Base-by-base conservation (phyloP, 164 flowering plant genomes). In the Cinnamomum chago region DNA sequence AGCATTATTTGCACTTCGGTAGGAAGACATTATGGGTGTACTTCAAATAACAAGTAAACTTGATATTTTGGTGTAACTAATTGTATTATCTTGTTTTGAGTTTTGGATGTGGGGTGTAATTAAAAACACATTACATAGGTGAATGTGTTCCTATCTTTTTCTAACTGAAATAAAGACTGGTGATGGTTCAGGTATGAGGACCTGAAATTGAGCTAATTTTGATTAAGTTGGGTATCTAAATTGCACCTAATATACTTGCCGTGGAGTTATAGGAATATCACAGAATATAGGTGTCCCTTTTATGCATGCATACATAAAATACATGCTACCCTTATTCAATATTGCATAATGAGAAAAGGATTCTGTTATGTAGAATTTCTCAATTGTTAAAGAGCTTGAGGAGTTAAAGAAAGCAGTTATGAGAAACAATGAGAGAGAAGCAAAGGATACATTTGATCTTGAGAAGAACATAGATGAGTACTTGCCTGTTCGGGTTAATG, bases 401-500 rank as follows among this genome's bases (percentile, higher is more conserved):
- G 86, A 81, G 52, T 78, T 90, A 81, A 88, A 85, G 77, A 83
- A 78, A 7, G 93, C 88, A 2, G 85, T 88, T 18, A 70, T 90
- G 82, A 81, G 77, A 68, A 81, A 76, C 7, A 65, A 50, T 11
- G 84, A 81, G 15, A 81, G 72, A 33, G 82, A 74, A 24, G 75
- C 80, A 6, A 75, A 72, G 2, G 75, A 47, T 50, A 75, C 73
- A 65, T 87, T 90, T 73, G 94, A 92, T 72, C 92, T 90, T 10
- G 90, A 88, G 40, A 89, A 86, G 80, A 87, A 83, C 68, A 88
- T 92, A 7, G 97, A 92, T 72, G 84, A 80, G 25, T 68, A 82
- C 75, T 82, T 92, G 85, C 97, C 97, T 14, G 94, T 92, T 5
- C 86, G 92, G 50, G 97, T 92, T 15, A 90, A 88, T 70, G 97